A percentile compares a stretch with the other conserved stretches of the same genome.
phyloP scores from a whole-genome alignment of 805 yeast species.

The Millerozyma miso region DNA sequence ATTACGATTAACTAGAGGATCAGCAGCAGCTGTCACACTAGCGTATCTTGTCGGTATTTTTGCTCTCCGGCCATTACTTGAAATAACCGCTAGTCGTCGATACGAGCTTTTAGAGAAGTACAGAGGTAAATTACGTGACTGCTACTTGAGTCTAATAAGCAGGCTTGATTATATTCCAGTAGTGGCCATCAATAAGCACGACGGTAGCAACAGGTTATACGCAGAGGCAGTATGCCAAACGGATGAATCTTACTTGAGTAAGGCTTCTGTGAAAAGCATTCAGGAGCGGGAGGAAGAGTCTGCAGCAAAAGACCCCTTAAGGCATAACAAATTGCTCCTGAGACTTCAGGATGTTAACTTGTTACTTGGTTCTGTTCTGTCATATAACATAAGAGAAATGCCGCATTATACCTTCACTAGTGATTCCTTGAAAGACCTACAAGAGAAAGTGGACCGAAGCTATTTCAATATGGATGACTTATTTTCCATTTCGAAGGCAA shows the following conservation, averaged over 20 bases:
- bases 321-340: slow-evolving; percentile 17
- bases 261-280: slow-evolving; percentile 5
- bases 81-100: slow-evolving; percentile 23
- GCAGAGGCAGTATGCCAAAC: slow-evolving; percentile 40
- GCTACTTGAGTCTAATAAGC: slow-evolving; percentile 29
- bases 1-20: slow-evolving; percentile 29
- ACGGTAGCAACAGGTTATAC: slow-evolving; percentile 25
- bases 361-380: slow-evolving; percentile 19
- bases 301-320: slow-evolving; percentile 20
- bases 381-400: slow-evolving; percentile 25
- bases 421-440: slow-evolving; percentile 30
- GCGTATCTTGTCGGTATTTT: slow-evolving; percentile 30
- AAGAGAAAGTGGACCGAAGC: slow-evolving; percentile 31
- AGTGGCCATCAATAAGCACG: slow-evolving; percentile 27
- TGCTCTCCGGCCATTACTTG: slow-evolving; percentile 33
- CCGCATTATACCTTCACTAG: slow-evolving; percentile 29
- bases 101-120: slow-evolving; percentile 31
- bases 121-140: slow-evolving; percentile 29
- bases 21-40: slow-evolving; percentile 25
- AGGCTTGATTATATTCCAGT: slow-evolving; percentile 37
- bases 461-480: slow-evolving; percentile 30
- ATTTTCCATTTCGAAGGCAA: slow-evolving; percentile 14
- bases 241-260: slow-evolving; percentile 17
- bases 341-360: slow-evolving; percentile 20
- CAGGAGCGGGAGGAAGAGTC: slow-evolving; percentile 15